Evolutionary conservation across 1,284 basidiomycete genomes (phyloP), one percentile per base, ranked within the genome.

Genomic region (Lentinus polychrous): DNA sequence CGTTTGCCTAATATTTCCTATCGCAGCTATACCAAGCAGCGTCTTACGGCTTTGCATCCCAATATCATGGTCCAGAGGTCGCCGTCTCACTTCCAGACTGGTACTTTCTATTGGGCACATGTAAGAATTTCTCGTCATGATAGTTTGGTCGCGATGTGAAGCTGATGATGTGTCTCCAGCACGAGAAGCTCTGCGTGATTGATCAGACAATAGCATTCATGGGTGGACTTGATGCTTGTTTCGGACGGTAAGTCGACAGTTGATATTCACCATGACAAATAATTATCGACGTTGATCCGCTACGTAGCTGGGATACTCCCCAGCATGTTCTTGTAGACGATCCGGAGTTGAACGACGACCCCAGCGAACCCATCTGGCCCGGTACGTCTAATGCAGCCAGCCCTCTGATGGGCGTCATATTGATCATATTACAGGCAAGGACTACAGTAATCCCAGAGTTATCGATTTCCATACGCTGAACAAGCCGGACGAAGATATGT

Each of bases 21-120:
- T 61, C 51, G 59, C 44, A 90, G 87, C 60, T 97, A 98, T 63
- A 78, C 94, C 36, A 99, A 99, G 64, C 86, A 90, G 59, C 81
- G 79, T n/a, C 67, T 99, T n/a, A 79, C 79, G 17, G 76, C 75
- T 0, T 70, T 99, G 32, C 94, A 98, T 62, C 85, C 85, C 8
- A 98, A 99, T 66, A 91, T 99, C 52, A 86, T 94, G 79, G 84
- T 99, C 2, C 96, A 99, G 65, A 83, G 96, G 35, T 98, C 94
- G 11, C 96, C 96, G 0, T 95, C 92, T 3, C 95, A 99, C 67
- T 94, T 98, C 65, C 90, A 94, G 61, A 97, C 94, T 0, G 94
- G 95, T 2, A 98, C 94, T 0, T 93, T 97, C 65, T 96, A 96
- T 64, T 99, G 95, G 95, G 93, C 93, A 27, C 94, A 96, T 69